phyloP scores from a whole-genome alignment of 1,139 yeast genomes.

The Yamadazyma membranifaciens region DNA sequence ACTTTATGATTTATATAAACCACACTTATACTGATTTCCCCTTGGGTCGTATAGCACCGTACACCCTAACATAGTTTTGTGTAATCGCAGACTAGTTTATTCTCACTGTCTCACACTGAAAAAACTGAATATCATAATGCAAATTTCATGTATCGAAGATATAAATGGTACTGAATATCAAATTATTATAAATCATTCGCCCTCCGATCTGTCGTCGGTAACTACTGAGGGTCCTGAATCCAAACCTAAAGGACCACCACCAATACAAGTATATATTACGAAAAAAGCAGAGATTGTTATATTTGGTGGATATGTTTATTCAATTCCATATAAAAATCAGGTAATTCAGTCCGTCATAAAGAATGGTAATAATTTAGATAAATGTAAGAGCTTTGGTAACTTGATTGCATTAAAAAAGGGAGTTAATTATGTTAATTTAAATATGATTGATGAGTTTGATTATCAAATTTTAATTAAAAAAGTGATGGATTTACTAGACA shows the following conservation, averaged over 20 bases:
- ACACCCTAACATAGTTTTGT: too few species aligned
- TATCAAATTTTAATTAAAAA: slow-evolving; percentile 10
- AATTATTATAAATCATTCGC: slow-evolving; percentile 9
- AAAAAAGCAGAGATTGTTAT: slow-evolving; percentile 5
- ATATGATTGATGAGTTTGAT: slow-evolving; percentile 14
- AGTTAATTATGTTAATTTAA: slow-evolving; percentile 15
- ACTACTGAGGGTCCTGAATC: neutral
- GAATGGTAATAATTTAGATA: slow-evolving; percentile 15
- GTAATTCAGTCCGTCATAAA: slow-evolving; percentile 12
- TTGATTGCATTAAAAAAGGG: slow-evolving; percentile 13
- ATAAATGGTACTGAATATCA: slow-evolving; percentile 13
- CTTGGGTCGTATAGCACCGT: too few species aligned
- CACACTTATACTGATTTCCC: too few species aligned
- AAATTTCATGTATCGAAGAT: slow-evolving; percentile 1
- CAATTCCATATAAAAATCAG: slow-evolving; percentile 10
- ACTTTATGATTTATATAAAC: too few species aligned
- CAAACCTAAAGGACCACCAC: slow-evolving; percentile 8
- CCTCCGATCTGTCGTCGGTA: neutral
- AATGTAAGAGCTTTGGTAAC: slow-evolving; percentile 14
- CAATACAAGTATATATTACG: slow-evolving; percentile 14
- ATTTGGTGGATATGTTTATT: slow-evolving; percentile 18
- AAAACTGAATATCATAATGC: neutral
- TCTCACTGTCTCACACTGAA: too few species aligned
- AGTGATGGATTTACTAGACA: slow-evolving; percentile 8
- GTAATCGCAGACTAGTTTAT: too few species aligned